Percentiles rank a stretch among this genome's conserved stretches.
phyloP scores from a whole-genome alignment of 2,329 filamentous ascomycete genomes.

The Didymella exigua region DNA sequence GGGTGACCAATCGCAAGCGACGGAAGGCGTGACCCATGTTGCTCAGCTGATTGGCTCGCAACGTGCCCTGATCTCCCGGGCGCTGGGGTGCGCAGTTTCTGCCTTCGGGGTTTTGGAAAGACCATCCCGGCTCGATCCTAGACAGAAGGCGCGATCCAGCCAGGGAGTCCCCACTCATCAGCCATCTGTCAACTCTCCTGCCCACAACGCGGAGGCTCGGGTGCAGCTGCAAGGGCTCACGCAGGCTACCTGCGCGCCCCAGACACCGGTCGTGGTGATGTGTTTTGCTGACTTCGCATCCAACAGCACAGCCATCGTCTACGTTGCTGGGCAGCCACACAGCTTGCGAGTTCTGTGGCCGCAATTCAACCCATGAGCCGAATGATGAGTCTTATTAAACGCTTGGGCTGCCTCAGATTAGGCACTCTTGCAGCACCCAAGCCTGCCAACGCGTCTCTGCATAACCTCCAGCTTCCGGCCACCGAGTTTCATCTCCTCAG shows the following conservation, averaged over 20 bases:
- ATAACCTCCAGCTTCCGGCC: slow-evolving; percentile 10
- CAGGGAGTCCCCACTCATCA: slow-evolving; percentile 1
- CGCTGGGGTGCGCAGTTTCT: slow-evolving; percentile 6
- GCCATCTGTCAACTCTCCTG: not conserved
- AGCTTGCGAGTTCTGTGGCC: slow-evolving; percentile 6
- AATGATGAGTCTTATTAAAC: slow-evolving; percentile 3
- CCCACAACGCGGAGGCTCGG: not conserved
- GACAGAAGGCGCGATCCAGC: slow-evolving; percentile 3
- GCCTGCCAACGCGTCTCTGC: slow-evolving; percentile 18
- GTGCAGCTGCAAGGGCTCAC: slow-evolving; percentile 2
- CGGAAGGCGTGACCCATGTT: not conserved
- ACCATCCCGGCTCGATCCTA: slow-evolving; percentile 4
- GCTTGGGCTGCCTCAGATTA: slow-evolving; percentile 12
- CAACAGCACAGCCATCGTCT: slow-evolving; percentile 5
- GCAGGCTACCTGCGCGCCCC: slow-evolving; percentile 1
- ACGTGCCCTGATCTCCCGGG: too few species aligned
- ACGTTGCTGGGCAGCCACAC: slow-evolving; percentile 8
- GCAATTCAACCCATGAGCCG: not conserved
- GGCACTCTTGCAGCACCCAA: slow-evolving; percentile 11
- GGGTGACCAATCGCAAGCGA: not conserved
- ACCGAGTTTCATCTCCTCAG: slow-evolving; percentile 11
- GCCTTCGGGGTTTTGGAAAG: slow-evolving; percentile 1
- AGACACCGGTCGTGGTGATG: slow-evolving; percentile 7
- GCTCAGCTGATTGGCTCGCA: slow-evolving; percentile 12
- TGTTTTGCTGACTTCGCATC: slow-evolving; percentile 8